phyloP scores from a whole-genome alignment of 108 stramenopile genomes.

The Schizochytrium sp. region DNA sequence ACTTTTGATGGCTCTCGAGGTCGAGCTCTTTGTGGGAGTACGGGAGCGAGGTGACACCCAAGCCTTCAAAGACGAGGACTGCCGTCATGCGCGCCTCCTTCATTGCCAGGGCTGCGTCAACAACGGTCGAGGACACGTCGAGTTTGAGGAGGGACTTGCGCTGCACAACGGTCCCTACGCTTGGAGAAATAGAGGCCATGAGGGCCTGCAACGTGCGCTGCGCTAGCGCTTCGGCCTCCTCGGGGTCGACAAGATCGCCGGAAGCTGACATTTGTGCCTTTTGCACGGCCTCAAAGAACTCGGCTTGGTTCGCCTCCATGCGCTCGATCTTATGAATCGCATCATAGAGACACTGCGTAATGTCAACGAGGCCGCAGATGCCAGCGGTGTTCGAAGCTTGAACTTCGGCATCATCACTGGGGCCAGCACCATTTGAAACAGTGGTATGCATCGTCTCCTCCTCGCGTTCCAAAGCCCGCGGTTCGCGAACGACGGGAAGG shows the following conservation, averaged over 20 bases:
- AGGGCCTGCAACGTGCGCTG: not conserved
- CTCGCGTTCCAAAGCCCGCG: no score
- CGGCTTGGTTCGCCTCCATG: not conserved
- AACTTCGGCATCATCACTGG: not conserved
- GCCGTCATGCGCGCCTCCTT: not conserved
- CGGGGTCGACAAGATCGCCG: not conserved
- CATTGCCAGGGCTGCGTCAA: not conserved
- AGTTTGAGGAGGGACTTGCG: conserved; percentile 1
- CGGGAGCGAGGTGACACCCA: not conserved
- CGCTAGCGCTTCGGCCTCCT: not conserved
- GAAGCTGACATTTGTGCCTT: not conserved
- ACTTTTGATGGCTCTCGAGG: not conserved
- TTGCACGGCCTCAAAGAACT: not conserved
- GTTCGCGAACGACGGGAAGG: conserved; percentile 31
- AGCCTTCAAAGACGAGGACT: not conserved
- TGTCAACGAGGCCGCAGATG: not conserved
- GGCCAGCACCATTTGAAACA: not conserved
- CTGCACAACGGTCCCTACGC: not conserved
- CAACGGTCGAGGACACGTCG: not conserved
- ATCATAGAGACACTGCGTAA: conserved; percentile 10
- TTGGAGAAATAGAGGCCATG: not conserved
- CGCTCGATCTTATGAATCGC: not conserved
- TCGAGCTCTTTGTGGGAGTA: conserved; percentile 12
- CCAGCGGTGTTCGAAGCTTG: not conserved
- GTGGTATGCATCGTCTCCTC: no score